phyloP scores from a whole-genome alignment of 129 eudicot species.

The Logfia minima region DNA sequence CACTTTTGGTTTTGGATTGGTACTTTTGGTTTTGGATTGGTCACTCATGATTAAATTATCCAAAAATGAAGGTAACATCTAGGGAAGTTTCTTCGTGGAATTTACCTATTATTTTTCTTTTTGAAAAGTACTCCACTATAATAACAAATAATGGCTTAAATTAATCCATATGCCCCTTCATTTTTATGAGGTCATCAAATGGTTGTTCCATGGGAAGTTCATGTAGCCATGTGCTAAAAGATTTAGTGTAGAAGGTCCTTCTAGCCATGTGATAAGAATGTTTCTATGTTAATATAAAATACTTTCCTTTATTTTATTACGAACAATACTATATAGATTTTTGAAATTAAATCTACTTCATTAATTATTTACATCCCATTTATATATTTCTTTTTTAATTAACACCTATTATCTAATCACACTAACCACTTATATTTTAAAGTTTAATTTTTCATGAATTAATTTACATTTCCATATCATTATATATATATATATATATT shows the following conservation, averaged over 20 bases:
- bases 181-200: conserved; percentile 19
- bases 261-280: background rate
- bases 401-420: too few species aligned
- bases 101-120: conserved; percentile 25
- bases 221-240: conserved; percentile 30
- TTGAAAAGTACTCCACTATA: conserved; percentile 32
- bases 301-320: too few species aligned
- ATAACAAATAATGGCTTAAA: conserved; percentile 26
- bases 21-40: conserved; percentile 12
- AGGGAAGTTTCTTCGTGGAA: conserved; percentile 26
- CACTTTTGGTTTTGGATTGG: conserved; percentile 11
- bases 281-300: too few species aligned
- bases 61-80: conserved; percentile 28
- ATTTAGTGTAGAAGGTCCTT: background rate
- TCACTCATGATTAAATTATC: conserved; percentile 2
- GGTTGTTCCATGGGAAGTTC: conserved; percentile 22
- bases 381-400: too few species aligned
- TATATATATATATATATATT: too few species aligned
- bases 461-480: too few species aligned
- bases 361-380: too few species aligned
- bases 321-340: too few species aligned
- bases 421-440: too few species aligned
- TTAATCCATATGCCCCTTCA: conserved; percentile 22
- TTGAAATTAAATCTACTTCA: too few species aligned
- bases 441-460: too few species aligned